phyloP scores from a whole-genome alignment of 2,329 filamentous ascomycete genomes.

The Paracorniculantispora psalliotae region DNA sequence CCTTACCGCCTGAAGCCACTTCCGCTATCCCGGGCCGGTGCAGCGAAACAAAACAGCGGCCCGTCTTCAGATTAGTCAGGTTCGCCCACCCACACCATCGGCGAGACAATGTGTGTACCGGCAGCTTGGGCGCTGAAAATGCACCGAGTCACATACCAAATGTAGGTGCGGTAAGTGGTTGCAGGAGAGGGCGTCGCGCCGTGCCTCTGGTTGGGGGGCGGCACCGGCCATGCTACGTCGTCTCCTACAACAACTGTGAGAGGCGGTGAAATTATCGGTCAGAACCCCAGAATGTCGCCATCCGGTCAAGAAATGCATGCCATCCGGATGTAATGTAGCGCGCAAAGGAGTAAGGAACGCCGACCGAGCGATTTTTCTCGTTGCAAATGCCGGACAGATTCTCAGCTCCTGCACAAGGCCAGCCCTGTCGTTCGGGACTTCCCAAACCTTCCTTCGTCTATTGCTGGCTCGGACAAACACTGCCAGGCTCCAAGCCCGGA shows the following conservation, averaged over 20 bases:
- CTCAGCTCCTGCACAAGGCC: background rate
- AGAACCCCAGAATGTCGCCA: background rate
- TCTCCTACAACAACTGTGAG: background rate
- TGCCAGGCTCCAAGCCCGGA: background rate
- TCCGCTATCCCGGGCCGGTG: background rate
- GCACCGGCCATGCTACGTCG: background rate
- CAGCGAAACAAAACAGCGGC: background rate
- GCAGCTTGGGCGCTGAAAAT: background rate
- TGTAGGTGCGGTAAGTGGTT: background rate
- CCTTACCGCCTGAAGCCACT: constrained; percentile 9
- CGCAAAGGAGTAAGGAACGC: background rate
- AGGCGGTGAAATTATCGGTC: constrained; percentile 7
- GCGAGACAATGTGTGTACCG: background rate
- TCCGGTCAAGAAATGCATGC: background rate
- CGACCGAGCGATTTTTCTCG: no score
- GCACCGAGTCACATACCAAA: constrained; percentile 1
- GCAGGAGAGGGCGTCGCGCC: background rate
- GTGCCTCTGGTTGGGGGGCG: background rate
- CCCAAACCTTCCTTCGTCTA: background rate
- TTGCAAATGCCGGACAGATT: background rate
- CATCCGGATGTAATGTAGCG: background rate
- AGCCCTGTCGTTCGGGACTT: background rate
- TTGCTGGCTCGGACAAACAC: background rate
- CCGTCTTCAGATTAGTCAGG: background rate
- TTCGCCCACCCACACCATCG: background rate